Evolutionary conservation across 805 yeast species (phyloP), one percentile per base, ranked within the genome.

Genomic region (Saturnispora hagleri): DNA sequence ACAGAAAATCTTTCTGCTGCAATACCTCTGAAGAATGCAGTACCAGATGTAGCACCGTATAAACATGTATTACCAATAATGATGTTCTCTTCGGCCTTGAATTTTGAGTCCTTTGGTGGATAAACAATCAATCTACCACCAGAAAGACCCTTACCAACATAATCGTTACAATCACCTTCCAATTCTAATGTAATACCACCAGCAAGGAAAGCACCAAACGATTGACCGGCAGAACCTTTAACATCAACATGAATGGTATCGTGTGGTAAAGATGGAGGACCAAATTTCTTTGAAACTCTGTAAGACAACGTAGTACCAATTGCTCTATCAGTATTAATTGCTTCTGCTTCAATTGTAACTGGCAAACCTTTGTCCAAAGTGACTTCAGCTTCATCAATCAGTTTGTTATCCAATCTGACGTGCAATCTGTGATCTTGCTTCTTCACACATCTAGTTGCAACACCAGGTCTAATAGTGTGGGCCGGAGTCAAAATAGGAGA

Each of bases 1-100:
- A 91, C 99, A 18, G 95, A 96, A 69, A 91, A 91, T 70, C 99
- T 83, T 75, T 91, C 99, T 57, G 99, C 98, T 41, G 97, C 98
- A 69, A 90, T 82, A 77, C 99, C 99, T 59, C 96, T 79, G 69
- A 91, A 84, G 71, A 87, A 91, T 8, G 96, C 95, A 56, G 85
- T 71, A 68, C 99, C 99, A 27, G 93, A 81, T 15, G 98, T 93
- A 28, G 99, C 98, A 71, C 99, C 99, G 65, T 91, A 91, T 73
- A 91, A 81, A 70, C 97, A 93, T 43, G 97, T 91, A 76, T 91
- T 91, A 72, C 99, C 99, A 56, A 91, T 86, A 66, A 91, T 84
- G 59, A 90, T 91, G 72, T 91, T 95, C 69, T 91, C 98, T 70
- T 89, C 96, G 49, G 97, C 91, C 70, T 87, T 88, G 77, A 90